phyloP scores from a whole-genome alignment of 768 basidiomycete genomes.

The Dioszegia crocea region DNA sequence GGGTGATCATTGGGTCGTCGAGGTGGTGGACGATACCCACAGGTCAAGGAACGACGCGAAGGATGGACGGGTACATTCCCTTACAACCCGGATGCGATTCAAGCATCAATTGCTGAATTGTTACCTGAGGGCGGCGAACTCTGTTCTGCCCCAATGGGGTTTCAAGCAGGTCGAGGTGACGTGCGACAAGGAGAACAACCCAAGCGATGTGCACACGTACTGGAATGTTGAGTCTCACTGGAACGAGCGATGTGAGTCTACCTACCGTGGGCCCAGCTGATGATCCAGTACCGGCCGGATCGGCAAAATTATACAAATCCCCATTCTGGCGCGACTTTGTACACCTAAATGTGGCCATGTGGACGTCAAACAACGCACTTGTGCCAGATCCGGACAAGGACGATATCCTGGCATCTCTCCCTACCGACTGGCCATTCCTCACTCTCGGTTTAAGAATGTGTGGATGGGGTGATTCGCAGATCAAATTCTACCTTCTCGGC shows the following conservation, averaged over 20 bases:
- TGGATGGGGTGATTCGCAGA: constrained; percentile 81
- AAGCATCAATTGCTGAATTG: constrained; percentile 72
- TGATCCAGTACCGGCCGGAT: constrained; percentile 68
- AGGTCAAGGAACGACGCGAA: constrained; percentile 57
- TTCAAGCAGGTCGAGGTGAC: constrained; percentile 98
- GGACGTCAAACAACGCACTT: constrained; percentile 98
- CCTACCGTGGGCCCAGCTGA: neutral
- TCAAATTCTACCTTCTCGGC: constrained; percentile 90
- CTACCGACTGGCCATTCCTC: constrained; percentile 89
- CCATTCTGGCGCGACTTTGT: constrained; percentile 96
- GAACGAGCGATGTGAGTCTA: constrained; percentile 80
- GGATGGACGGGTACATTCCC: constrained; percentile 70
- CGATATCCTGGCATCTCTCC: constrained; percentile 89
- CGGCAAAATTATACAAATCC: constrained; percentile 77
- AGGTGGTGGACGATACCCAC: constrained; percentile 83
- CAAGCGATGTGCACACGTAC: constrained; percentile 74
- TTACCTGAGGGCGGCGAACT: constrained; percentile 83
- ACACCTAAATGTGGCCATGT: constrained; percentile 99
- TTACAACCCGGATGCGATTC: constrained; percentile 86
- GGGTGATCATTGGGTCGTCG: constrained; percentile 87
- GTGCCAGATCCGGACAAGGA: constrained; percentile 97
- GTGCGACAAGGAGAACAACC: constrained; percentile 83
- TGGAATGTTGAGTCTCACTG: constrained; percentile 99
- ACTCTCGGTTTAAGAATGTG: constrained; percentile 92
- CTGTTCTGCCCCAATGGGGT: constrained; percentile 91